phyloP scores from a whole-genome alignment of 2,329 filamentous ascomycete species.

The Acrocalymma vagum region DNA sequence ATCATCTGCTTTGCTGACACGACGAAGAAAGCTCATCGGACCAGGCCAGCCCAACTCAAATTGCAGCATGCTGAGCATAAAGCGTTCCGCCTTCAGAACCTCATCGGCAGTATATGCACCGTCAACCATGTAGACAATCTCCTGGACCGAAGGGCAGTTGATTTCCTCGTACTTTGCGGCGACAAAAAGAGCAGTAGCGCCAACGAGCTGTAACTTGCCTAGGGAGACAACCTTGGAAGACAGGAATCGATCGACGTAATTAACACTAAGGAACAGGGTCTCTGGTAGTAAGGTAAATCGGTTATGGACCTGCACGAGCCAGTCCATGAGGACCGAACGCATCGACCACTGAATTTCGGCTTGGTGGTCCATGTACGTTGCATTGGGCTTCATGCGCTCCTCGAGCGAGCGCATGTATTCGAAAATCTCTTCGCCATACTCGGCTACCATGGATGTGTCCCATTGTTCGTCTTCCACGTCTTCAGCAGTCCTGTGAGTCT shows the following conservation, averaged over 20 bases:
- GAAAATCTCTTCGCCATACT: conserved; percentile 97
- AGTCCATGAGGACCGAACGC: conserved; percentile 96
- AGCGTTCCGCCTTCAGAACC: conserved; percentile 95
- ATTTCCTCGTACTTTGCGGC: conserved; percentile 99
- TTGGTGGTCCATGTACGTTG: conserved; percentile 96
- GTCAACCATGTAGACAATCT: conserved; percentile 99
- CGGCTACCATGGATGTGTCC: conserved; percentile 97
- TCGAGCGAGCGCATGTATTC: conserved; percentile 89
- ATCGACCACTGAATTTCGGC: conserved; percentile 99
- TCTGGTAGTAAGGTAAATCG: conserved; percentile 92
- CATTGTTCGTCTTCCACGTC: conserved; percentile 88
- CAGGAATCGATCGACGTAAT: conserved; percentile 97
- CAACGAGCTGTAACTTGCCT: conserved; percentile 93
- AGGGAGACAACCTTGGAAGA: conserved; percentile 94
- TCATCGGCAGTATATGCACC: conserved; percentile 88
- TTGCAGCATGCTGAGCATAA: conserved; percentile 96
- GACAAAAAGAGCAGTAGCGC: conserved; percentile 93
- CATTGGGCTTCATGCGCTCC: conserved; percentile 85
- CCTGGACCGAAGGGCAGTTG: conserved; percentile 91
- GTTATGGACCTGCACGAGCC: conserved; percentile 94
- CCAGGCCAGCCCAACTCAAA: conserved; percentile 99
- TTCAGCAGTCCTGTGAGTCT: conserved; percentile 70
- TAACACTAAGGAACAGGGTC: conserved; percentile 92
- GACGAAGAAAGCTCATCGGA: conserved; percentile 95
- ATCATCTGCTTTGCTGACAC: conserved; percentile 98